These are phyloP conservation scores for Tulasnella sp. DNA, from an alignment of 768 basidiomycete species.

Conservation along the genomic window DNA sequence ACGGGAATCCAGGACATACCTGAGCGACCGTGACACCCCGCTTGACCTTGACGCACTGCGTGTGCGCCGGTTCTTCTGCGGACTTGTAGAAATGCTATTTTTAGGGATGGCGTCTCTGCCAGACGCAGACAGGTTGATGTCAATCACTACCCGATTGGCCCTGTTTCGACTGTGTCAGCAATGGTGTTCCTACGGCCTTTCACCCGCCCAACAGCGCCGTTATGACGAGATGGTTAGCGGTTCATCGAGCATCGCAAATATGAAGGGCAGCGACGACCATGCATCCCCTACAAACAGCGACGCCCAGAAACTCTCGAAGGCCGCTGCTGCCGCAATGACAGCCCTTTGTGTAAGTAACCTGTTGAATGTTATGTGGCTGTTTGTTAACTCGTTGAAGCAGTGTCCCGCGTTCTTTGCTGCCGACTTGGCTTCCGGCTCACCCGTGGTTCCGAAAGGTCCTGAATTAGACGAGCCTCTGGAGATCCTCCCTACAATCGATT, in stretches of 20 bases:
- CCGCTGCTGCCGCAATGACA: conserved; percentile 85
- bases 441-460: conserved; percentile 39
- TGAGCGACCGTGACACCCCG: conserved; percentile 70
- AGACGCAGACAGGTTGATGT: conserved; percentile 76
- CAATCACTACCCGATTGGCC: conserved; percentile 72
- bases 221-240: conserved; percentile 71
- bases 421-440: conserved; percentile 62
- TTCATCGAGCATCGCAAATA: conserved; percentile 48
- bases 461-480: conserved; percentile 53
- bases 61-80: conserved; percentile 88
- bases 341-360: conserved; percentile 74
- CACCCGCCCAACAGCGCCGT: conserved; percentile 50
- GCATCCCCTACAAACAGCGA: conserved; percentile 59
- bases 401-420: conserved; percentile 76
- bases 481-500: conserved; percentile 59
- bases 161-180: conserved; percentile 88
- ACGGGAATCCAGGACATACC: conserved; percentile 74
- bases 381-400: conserved; percentile 47
- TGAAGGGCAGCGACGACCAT: conserved; percentile 36
- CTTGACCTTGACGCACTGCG: conserved; percentile 78
- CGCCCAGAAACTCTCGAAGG: conserved; percentile 78
- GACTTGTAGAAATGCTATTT: conserved; percentile 83
- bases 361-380: background rate
- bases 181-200: conserved; percentile 84
- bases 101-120: conserved; percentile 67